Conservation (phyloP, 306 rosid genomes). For the Vachellia pachyceras region DNA sequence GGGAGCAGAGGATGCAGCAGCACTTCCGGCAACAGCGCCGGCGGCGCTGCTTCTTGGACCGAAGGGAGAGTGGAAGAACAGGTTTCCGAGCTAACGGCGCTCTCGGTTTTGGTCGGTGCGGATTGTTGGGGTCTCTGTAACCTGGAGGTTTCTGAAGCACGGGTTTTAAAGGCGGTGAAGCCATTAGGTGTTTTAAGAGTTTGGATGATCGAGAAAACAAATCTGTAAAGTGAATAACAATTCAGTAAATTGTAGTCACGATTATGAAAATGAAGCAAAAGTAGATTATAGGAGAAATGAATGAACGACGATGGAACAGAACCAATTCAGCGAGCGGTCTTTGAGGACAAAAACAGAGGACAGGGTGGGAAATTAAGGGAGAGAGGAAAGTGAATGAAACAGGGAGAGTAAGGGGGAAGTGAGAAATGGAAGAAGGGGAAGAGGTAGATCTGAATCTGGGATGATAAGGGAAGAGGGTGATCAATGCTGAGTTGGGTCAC, state of each 20-base stretch:
- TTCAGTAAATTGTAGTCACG: neutral
- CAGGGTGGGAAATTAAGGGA: neutral
- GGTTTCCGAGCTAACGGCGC: conserved; percentile 44
- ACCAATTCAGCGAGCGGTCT: neutral
- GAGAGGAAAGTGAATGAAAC: neutral
- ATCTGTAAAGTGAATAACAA: neutral
- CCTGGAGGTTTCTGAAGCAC: conserved; percentile 83
- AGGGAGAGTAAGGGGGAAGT: neutral
- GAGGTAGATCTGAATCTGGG: conserved; percentile 17
- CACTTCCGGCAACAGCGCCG: conserved; percentile 47
- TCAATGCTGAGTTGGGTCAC: conserved; percentile 25
- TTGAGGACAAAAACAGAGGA: neutral
- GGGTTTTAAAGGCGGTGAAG: conserved; percentile 45
- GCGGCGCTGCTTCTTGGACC: neutral
- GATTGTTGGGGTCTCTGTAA: conserved; percentile 44
- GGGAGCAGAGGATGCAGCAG: conserved; percentile 56
- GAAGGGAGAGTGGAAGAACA: neutral
- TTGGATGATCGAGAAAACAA: neutral
- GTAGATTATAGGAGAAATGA: neutral
- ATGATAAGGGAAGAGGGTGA: conserved; percentile 8
- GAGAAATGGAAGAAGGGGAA: neutral
- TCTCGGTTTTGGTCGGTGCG: conserved; percentile 9
- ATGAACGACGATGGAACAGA: neutral
- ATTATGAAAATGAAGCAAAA: neutral
- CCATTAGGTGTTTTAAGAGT: conserved; percentile 40